Base-by-base conservation (phyloP, 2,329 filamentous ascomycete genomes). In the Cordyceps tenuipes region DNA sequence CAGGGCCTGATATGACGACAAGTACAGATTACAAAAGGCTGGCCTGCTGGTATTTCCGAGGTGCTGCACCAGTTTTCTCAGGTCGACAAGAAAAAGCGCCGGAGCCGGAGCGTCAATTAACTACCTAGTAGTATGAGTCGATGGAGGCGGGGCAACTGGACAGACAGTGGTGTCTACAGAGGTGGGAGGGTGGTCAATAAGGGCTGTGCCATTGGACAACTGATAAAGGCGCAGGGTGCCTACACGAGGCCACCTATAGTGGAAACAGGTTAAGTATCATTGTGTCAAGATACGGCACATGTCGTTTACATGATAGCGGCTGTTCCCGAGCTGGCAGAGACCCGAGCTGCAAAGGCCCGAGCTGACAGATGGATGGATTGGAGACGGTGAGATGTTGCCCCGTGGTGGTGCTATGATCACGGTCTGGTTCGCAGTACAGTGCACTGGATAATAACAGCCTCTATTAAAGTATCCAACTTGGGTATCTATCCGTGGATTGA, bases 91-190 rank as follows among this genome's bases (percentile, higher is more conserved):
- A 19, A 39, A 48, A 21, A 19, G 44, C 54, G 54, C 54, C 54
- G 54, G 44, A 29, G 54, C 54, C 54, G 54, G 54, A 57, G 54
- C 23, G 23, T 23, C n/a, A n/a, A n/a, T n/a, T n/a, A n/a, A n/a
- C n/a, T n/a, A n/a, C n/a, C n/a, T n/a, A n/a, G n/a, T 23, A 44
- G 44, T 29, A 57, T 57, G 54, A 57, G 54, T 57, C 54, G 54
- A 57, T 49, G 39, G 23, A 23, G 54, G 54, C 54, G 54, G 54
- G 54, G 54, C 54, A 12, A 6, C 19, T 19, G 4, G 31, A 26
- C 44, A 39, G 31, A 41, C n/a, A n/a, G n/a, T 36, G 29, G 41
- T 56, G 53, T 29, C 15, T 21, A 19, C 29, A 48, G 29, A 15
- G 26, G 21, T 29, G 53, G 41, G 53, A 36, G 29, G 53, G 44